Evolutionary conservation across 495 filamentous ascomycete species (phyloP), one percentile per base, ranked within the genome.

Genomic region (Penicillium paradoxum): DNA sequence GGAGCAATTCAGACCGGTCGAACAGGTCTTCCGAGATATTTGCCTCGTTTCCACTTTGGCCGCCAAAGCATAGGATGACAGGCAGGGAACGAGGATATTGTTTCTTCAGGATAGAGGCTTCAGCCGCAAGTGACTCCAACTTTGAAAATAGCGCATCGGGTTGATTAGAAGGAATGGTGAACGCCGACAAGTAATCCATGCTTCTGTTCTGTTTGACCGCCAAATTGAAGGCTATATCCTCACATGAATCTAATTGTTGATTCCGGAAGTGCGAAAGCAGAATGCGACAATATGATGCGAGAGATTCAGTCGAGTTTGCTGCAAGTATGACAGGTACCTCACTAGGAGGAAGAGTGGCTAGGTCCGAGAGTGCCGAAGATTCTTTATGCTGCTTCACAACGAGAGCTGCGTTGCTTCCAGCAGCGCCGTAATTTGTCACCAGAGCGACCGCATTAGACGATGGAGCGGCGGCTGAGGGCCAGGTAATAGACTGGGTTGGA

Each of bases 361-460:
- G 15, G 9, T 45, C 29, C 1, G 17, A n/a, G 14, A 4, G 4
- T 2, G 10, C 17, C 6, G 43, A 22, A 13, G 29, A 8, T 1
- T 10, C 6, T 14, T 14, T 14, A 29, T 33, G 13, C 17, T 45
- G 43, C n/a, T 34, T 45, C 4, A 70, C 48, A 41, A 64, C 38
- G 15, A 69, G 43, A 5, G 66, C 59, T 0, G 58, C 57, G 53
- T 72, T 72, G 37, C 51, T 59, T 2, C 69, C 67, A 2, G 69
- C 58, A n/a, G 70, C 70, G 5, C 69, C 69, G 27, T 73, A 72
- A 32, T 53, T 69, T 53, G 54, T 60, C 14, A 79, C 63, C 1
- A 69, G 34, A 0, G 72, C 56, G 22, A 11, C 78, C 66, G 24
- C 32, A 25, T 66, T 66, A 0, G 69, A 74, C 4, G 18, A 40